phyloP scores from a whole-genome alignment of 2,329 filamentous ascomycete species.

The Microascus cirrosus region DNA sequence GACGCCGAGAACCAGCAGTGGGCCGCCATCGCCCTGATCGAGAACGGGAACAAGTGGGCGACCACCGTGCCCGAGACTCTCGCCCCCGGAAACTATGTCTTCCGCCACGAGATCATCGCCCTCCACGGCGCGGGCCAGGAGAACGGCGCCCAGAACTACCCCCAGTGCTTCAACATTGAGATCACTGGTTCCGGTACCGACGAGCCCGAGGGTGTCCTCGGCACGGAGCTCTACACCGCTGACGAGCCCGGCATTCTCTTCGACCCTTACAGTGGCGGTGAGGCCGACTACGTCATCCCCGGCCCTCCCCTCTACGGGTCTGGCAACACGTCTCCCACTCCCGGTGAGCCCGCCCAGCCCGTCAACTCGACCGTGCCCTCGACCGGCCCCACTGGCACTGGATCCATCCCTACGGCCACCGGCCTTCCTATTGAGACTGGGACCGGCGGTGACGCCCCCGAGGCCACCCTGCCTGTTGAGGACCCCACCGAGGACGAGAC shows the following conservation, averaged over 20 bases:
- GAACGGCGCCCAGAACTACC: conserved; percentile 39
- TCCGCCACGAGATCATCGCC: conserved; percentile 41
- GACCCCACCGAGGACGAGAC: neutral
- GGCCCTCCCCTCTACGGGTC: conserved; percentile 13
- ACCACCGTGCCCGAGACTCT: conserved; percentile 20
- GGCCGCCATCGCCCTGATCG: conserved; percentile 28
- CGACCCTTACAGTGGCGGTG: conserved; percentile 17
- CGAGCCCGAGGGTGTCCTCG: conserved; percentile 17
- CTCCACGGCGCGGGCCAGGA: conserved; percentile 28
- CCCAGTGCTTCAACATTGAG: conserved; percentile 36
- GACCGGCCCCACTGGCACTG: neutral
- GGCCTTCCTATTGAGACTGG: neutral
- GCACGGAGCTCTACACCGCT: conserved; percentile 16
- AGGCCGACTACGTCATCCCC: conserved; percentile 14
- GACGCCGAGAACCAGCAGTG: conserved; percentile 25
- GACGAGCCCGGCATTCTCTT: conserved; percentile 20
- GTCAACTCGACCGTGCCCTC: neutral
- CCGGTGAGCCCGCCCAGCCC: neutral
- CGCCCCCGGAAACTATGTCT: conserved; percentile 29
- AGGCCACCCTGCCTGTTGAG: neutral
- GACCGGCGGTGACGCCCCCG: neutral
- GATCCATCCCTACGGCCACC: neutral
- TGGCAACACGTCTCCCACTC: neutral
- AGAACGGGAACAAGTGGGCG: conserved; percentile 20
- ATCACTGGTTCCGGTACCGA: conserved; percentile 28